Evolutionary conservation across 2,329 filamentous ascomycete species (phyloP), one percentile per base, ranked within the genome.

Genomic region (Colletotrichum zoysiae): DNA sequence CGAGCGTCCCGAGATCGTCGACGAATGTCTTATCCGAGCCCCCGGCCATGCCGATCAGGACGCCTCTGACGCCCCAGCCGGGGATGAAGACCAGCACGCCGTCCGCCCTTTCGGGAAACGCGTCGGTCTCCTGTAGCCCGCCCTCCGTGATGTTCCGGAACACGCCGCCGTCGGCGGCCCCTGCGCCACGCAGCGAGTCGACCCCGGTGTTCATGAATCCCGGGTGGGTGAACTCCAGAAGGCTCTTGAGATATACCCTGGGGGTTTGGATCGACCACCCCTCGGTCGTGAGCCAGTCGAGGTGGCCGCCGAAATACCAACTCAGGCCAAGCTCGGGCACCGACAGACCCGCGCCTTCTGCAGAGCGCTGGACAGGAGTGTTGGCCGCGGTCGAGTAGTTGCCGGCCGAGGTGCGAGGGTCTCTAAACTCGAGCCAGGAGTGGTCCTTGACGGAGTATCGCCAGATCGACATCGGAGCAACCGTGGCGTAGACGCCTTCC

Each of bases 261-360:
- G 84, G 81, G 30, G 89, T 84, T 65, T 89, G 86, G 62, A 88
- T 87, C n/a, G 90, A 90, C 93, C 93, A 95, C 16, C 90, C 92
- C 0, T 79, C 81, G 0, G 86, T 90, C 5, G 87, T 89, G 14
- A 81, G 82, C 77, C 81, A 78, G 78, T 95, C 92, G 7, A 93
- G 82, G 79, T 95, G 93, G 0, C 93, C 93, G 35, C 92, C 93
- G 80, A 95, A 95, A 79, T 94, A 95, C 85, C 90, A 95, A 42
- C 91, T 93, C 58, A 91, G 82, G 0, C 92, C 92, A 0, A 94
- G 81, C 65, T 90, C 88, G 0, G 91, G 89, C 0, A 95, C 89
- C 38, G 89, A 92, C 18, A 93, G 81, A 0, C 92, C 92, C 14
- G 93, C 91, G 8, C 93, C 93, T 78, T 95, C 93, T 1, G 92